Base-by-base conservation (phyloP, 768 basidiomycete species). In the Suillus fuscotomentosus region DNA sequence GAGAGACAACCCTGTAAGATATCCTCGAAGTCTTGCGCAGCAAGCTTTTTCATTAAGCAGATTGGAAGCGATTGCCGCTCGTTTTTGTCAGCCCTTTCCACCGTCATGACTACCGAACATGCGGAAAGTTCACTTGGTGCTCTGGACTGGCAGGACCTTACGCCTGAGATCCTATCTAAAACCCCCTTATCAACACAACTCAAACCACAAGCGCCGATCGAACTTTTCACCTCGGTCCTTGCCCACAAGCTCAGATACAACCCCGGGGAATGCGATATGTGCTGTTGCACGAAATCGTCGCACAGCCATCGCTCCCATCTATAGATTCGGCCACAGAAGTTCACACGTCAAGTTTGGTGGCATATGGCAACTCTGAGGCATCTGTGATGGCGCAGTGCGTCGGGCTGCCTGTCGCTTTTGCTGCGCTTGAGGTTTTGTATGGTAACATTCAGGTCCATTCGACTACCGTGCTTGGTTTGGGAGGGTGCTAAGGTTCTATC, bases 361-460 rank as follows among this genome's bases (percentile, higher is more conserved):
- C 82, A 39, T 90, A 89, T 68, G 94, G 89, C 1, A 83, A 80
- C 22, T 66, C 77, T 8, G 72, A 70, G 1, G 84, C 83, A 3
- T 90, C 91, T 0, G 95, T 95, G 5, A 97, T 97, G 95, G 86
- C 94, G n/a, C 81, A 88, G 38, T 93, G 91, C 3, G 95, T 97
- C 20, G 95, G 95, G 5, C 76, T 95, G 53, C 95, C 95, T 0
- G 86, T 96, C 8, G 95, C 92, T 1, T 86, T 94, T 70, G 94
- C 94, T 1, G 87, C 94, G 2, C 73, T 91, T 68, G 80, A 81
- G 41, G 81, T 95, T 6, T 75, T 92, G 45, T 89, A 93, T 71
- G 91, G 90, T 1, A 76, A 79, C 62, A 77, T 74, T 75, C 60
- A 67, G 1, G 77, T 76, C 24, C 24, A 24, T 24, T 24, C 24